phyloP scores from a whole-genome alignment of 1,284 basidiomycete genomes.

The Moesziomyces sp. region DNA sequence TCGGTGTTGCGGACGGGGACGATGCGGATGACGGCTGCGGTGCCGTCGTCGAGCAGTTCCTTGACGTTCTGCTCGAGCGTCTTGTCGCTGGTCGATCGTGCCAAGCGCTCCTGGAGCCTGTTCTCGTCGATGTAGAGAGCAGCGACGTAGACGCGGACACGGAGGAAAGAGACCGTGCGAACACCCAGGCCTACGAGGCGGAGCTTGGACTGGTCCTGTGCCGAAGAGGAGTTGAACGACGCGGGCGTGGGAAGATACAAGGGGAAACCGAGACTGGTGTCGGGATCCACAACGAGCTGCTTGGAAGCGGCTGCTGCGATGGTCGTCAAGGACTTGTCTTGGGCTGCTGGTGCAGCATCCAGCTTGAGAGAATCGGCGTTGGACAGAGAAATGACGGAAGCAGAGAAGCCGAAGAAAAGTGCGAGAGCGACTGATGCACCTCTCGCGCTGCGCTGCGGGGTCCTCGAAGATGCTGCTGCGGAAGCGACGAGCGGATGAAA shows the following conservation, averaged over 20 bases:
- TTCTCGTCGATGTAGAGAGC: conserved; percentile 83
- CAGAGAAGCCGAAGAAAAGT: conserved; percentile 8
- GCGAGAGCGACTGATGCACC: conserved; percentile 1
- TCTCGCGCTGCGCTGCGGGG: background rate
- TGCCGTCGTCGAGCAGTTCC: conserved; percentile 43
- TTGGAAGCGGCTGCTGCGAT: conserved; percentile 8
- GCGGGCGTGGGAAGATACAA: conserved; percentile 30
- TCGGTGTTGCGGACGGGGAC: conserved; percentile 84
- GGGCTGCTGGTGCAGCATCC: conserved; percentile 16
- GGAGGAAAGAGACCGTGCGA: conserved; percentile 82
- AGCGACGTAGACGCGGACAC: conserved; percentile 84
- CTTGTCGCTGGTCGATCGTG: background rate
- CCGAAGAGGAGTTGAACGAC: conserved; percentile 3
- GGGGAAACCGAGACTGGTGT: conserved; percentile 39
- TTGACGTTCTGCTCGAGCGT: conserved; percentile 38
- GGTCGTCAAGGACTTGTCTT: conserved; percentile 7
- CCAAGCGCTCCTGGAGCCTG: conserved; percentile 2
- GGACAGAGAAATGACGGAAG: conserved; percentile 5
- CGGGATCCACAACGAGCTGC: conserved; percentile 30
- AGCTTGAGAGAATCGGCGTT: conserved; percentile 5
- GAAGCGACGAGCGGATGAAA: conserved; percentile 14
- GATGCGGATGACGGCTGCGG: conserved; percentile 47
- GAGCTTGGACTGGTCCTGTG: conserved; percentile 67
- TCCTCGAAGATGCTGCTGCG: background rate
- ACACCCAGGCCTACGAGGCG: conserved; percentile 82